Evolutionary conservation across 2,329 filamentous ascomycete genomes (phyloP).

Genomic region (Plectosphaerella plurivora): DNA sequence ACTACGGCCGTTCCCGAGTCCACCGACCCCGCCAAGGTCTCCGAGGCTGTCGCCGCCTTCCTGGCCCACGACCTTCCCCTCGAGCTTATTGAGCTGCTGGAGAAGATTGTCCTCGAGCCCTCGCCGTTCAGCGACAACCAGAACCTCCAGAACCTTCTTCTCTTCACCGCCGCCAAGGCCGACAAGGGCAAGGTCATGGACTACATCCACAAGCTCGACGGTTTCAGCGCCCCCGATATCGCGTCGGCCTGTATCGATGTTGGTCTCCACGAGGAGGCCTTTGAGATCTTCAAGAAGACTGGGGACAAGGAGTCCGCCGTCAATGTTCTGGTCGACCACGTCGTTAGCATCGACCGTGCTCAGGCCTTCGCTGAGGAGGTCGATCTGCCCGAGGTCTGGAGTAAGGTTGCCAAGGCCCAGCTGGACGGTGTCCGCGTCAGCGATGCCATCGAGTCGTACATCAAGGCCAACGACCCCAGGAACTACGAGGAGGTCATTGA

Average conservation of each 20-base stretch:
- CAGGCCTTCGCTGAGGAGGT: conserved; percentile 94
- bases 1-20: conserved; percentile 92
- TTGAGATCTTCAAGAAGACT: conserved; percentile 98
- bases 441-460: conserved; percentile 95
- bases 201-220: conserved; percentile 88
- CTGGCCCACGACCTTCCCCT: conserved; percentile 84
- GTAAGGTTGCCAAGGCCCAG: conserved; percentile 95
- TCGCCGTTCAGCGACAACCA: conserved; percentile 97
- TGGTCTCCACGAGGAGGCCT: conserved; percentile 92
- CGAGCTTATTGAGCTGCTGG: conserved; percentile 93
- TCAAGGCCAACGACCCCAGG: conserved; percentile 85
- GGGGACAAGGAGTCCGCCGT: conserved; percentile 82
- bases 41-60: conserved; percentile 89
- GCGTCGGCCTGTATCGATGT: conserved; percentile 90
- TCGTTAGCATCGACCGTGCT: conserved; percentile 96
- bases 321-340: conserved; percentile 89
- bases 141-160: conserved; percentile 90
- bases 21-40: conserved; percentile 90
- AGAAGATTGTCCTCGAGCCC: conserved; percentile 99
- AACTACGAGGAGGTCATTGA: conserved; percentile 98
- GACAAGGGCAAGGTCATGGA: conserved; percentile 94
- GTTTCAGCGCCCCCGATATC: conserved; percentile 90
- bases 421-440: conserved; percentile 89
- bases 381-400: conserved; percentile 94
- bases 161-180: conserved; percentile 94